phyloP scores from a whole-genome alignment of 2,329 filamentous ascomycete species.

The Camptophora hylomeconis region DNA sequence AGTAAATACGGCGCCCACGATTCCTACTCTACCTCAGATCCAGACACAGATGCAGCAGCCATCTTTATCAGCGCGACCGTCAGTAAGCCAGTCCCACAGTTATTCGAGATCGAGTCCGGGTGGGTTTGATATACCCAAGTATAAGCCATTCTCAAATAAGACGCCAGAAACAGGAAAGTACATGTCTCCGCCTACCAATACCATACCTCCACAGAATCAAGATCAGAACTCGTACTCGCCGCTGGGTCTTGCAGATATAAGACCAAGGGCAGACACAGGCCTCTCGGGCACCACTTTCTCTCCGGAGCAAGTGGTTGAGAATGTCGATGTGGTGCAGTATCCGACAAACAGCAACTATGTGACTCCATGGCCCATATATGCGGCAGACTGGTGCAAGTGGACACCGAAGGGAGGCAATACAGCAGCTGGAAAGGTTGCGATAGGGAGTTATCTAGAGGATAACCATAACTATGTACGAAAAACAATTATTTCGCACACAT shows the following conservation, averaged over 20 bases:
- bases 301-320: constrained; percentile 51
- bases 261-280: constrained; percentile 70
- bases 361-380: constrained; percentile 89
- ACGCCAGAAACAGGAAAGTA: constrained; percentile 53
- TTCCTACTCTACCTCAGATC: constrained; percentile 42
- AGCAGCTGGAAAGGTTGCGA: constrained; percentile 79
- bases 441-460: constrained; percentile 94
- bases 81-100: constrained; percentile 53
- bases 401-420: constrained; percentile 52
- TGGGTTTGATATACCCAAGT: constrained; percentile 45
- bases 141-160: constrained; percentile 46
- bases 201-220: constrained; percentile 35
- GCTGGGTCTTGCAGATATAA: constrained; percentile 80
- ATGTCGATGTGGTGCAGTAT: constrained; percentile 48
- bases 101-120: constrained; percentile 80
- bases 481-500: background rate
- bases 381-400: constrained; percentile 99
- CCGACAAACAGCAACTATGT: constrained; percentile 79
- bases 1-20: constrained; percentile 42
- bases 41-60: constrained; percentile 30
- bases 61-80: constrained; percentile 49
- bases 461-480: constrained; percentile 83
- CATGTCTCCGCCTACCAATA: constrained; percentile 36
- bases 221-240: constrained; percentile 67
- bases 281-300: constrained; percentile 59